Base-by-base conservation (phyloP, 352 stramenopile genomes). In the Pythium dissimile region DNA sequence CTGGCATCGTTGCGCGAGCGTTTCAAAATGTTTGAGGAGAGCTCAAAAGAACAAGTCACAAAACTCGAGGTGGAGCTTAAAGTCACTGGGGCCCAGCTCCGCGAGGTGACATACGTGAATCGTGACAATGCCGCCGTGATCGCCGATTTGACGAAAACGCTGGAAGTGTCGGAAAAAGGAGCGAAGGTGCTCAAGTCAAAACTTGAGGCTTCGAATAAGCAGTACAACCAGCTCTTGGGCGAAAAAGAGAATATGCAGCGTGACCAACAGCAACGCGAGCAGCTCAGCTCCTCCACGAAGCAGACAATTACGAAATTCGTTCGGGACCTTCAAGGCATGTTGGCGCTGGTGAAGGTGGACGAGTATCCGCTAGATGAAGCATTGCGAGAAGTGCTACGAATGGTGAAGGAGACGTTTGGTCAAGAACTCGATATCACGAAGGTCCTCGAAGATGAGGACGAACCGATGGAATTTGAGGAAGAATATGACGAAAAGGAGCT, bases 61-160 rank as follows among this genome's bases (percentile, higher is more conserved):
- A 90, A 88, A 43, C 64, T 93, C 0, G 81, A 91, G 35, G 77
- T 92, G n/a, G 81, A 93, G 65, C 66, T 94, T 37, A 89, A 88
- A 32, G 80, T 90, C 12, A 74, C 77, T 9, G 80, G 64, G 20
- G 74, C 81, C 0, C 82, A 92, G 54, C 59, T 94, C 0, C 78
- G 81, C 2, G 82, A 94, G 56, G 75, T 88, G 30, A 84, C 81
- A 12, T 89, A 88, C 45, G 73, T 80, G 30, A 90, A 87, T 43
- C 76, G 80, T 8, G 83, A 90, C 55, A 89, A 92, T 35, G 67
- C 80, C 4, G 67, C 71, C 5, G 66, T 77, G 46, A 88, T 89
- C 34, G 63, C 69, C 2, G 73, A 90, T 21, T 46, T 91, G 32
- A 72, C 64, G 11, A 92, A 88, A 54, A 74, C 73, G 0, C 30